Evolutionary conservation across 129 eudicot genomes (phyloP).

Genomic region (Centaurea solstitialis): DNA sequence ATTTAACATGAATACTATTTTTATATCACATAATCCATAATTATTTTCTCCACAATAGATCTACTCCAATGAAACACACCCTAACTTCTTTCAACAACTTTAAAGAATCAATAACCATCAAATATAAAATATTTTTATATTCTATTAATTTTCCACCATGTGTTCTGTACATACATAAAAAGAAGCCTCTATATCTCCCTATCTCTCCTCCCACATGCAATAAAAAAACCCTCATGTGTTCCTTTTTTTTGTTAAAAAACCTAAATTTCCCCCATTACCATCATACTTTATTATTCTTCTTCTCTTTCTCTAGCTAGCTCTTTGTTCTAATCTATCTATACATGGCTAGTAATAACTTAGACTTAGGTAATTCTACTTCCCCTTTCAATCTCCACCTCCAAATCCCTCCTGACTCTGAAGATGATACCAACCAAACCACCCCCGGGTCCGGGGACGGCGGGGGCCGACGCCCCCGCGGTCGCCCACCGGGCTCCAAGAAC

Average conservation of each 20-base stretch:
- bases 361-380: slow-evolving; percentile 48
- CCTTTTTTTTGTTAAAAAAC: slow-evolving; percentile 14
- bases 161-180: too few species aligned
- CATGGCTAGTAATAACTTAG: slow-evolving; percentile 64
- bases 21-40: too few species aligned
- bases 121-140: too few species aligned
- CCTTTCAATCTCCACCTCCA: slow-evolving; percentile 60
- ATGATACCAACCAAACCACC: slow-evolving; percentile 35
- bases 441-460: slow-evolving; percentile 39
- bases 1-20: too few species aligned
- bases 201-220: slow-evolving; percentile 22
- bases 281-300: slow-evolving; percentile 21
- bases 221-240: slow-evolving; percentile 19
- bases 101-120: too few species aligned
- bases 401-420: slow-evolving; percentile 49
- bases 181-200: neutral
- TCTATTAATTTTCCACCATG: too few species aligned
- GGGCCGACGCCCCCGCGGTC: slow-evolving; percentile 75
- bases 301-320: neutral
- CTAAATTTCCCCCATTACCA: slow-evolving; percentile 29
- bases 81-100: too few species aligned
- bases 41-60: too few species aligned
- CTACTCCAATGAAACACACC: too few species aligned
- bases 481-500: slow-evolving; percentile 81
- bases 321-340: slow-evolving; percentile 9